Evolutionary conservation across 2,329 filamentous ascomycete species (phyloP).

Genomic region (Dothiorella sarmentorum): DNA sequence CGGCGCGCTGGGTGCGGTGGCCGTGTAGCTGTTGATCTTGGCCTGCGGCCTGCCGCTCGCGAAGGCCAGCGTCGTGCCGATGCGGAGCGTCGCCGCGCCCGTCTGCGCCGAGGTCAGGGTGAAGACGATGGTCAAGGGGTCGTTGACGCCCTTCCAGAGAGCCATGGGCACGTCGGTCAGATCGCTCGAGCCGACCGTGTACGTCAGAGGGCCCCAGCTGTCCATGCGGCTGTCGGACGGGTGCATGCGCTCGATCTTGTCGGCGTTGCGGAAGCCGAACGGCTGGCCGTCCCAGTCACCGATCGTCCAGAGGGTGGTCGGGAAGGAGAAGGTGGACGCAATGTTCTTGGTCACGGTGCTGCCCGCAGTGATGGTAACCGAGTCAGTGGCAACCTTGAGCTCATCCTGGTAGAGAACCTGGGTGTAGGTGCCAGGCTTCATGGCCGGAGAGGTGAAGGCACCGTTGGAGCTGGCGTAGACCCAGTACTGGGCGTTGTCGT

Average conservation of each 20-base stretch:
- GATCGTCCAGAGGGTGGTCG: conserved; percentile 58
- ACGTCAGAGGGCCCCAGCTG: conserved; percentile 58
- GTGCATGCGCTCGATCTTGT: conserved; percentile 66
- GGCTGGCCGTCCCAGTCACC: conserved; percentile 62
- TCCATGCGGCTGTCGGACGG: conserved; percentile 63
- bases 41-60: conserved; percentile 57
- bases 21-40: conserved; percentile 54
- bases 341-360: conserved; percentile 50
- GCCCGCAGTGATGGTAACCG: conserved; percentile 56
- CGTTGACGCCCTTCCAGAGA: conserved; percentile 59
- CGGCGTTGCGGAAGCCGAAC: conserved; percentile 62
- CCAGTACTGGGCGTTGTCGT: conserved; percentile 61
- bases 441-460: conserved; percentile 60
- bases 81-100: conserved; percentile 56
- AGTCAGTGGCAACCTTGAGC: conserved; percentile 43
- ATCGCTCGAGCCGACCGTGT: conserved; percentile 57
- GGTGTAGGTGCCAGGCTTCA: conserved; percentile 68
- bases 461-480: conserved; percentile 53
- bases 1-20: conserved; percentile 51
- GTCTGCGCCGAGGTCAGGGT: conserved; percentile 49
- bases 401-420: conserved; percentile 63
- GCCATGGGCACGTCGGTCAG: conserved; percentile 62
- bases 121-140: conserved; percentile 60
- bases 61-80: conserved; percentile 63
- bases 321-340: conserved; percentile 47